These are phyloP conservation scores for Curvularia verruculosa DNA, from an alignment of 2,329 filamentous ascomycete species.

Conservation along the genomic window DNA sequence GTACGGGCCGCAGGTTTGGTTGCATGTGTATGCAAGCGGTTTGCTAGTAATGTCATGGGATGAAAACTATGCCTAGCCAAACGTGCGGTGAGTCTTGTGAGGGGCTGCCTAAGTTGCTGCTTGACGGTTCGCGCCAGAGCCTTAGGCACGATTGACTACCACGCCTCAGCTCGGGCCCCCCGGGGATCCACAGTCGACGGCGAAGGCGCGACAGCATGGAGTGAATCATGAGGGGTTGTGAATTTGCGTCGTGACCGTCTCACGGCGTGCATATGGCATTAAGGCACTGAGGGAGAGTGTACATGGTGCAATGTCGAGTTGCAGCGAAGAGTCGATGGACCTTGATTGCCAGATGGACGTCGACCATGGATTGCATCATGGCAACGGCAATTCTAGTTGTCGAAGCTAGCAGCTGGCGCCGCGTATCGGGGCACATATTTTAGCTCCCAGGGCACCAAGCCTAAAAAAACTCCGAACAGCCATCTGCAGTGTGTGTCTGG, in stretches of 20 bases:
- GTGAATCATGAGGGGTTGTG: not conserved
- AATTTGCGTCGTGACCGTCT: not conserved
- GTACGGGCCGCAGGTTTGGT: too few species aligned
- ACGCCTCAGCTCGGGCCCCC: too few species aligned
- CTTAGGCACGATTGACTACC: not conserved
- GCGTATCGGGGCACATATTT: not conserved
- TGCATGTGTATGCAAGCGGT: not conserved
- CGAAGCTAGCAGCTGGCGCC: not conserved
- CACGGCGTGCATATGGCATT: not conserved
- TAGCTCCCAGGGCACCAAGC: not conserved
- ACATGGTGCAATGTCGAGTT: not conserved
- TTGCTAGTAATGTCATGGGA: not conserved
- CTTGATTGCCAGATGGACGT: not conserved
- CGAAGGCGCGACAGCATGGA: not conserved
- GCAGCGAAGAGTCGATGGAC: not conserved
- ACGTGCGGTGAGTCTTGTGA: not conserved
- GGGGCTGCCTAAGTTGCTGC: not conserved
- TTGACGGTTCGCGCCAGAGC: not conserved
- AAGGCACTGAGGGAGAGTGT: not conserved
- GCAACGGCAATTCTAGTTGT: not conserved
- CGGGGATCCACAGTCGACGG: not conserved
- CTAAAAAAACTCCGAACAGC: not conserved
- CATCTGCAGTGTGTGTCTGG: too few species aligned
- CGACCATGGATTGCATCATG: not conserved
- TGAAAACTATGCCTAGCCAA: not conserved